Base-by-base conservation (phyloP, 192 early-diverging fungal species). In the Kappamyces sp. region DNA sequence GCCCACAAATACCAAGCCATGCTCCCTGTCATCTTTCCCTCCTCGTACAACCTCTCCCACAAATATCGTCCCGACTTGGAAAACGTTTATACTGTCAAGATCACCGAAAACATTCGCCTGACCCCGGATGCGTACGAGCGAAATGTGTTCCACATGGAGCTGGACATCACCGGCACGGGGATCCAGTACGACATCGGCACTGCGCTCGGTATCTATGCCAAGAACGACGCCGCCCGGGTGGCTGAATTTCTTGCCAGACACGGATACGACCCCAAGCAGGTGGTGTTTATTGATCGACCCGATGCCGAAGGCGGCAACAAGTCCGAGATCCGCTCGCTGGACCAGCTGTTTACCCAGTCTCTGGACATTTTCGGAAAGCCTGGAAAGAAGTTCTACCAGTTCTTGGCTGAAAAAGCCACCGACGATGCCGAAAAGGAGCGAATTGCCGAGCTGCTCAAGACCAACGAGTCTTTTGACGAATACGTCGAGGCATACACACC, bases 111-210 rank as follows among this genome's bases (percentile, higher is more conserved):
- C 72, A 63, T 75, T 34, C 87, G 92, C n/a, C 75, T 97, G 55
- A 97, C 94, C 4, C 92, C 94, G 3, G 66, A 67, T 3, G 67
- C 72, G 39, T 97, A 97, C 73, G 94, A 97, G 63, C 91, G 94
- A 62, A 93, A 94, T 66, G 88, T 97, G 9, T 92, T 97, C 85
- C 94, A 97, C 71, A 80, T 97, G 40, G 94, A 97, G 70, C 90
- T 97, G 64, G 94, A 94, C 64, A 90, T 86, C 31, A 77, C 75
- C 41, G 74, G 72, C 49, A 88, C 87, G 3, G 85, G 78, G 40
- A 72, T 97, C 58, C 87, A 83, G 52, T 97, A 97, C 67, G 88
- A 92, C 47, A 81, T 97, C 33, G 92, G 94, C 43, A 92, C 94
- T 64, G 94, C 94, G 37, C 78, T 97, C 15, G 94, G 92, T 64